Base-by-base conservation (phyloP, 345 rosid genomes). In the Erysimum cheiranthoides region DNA sequence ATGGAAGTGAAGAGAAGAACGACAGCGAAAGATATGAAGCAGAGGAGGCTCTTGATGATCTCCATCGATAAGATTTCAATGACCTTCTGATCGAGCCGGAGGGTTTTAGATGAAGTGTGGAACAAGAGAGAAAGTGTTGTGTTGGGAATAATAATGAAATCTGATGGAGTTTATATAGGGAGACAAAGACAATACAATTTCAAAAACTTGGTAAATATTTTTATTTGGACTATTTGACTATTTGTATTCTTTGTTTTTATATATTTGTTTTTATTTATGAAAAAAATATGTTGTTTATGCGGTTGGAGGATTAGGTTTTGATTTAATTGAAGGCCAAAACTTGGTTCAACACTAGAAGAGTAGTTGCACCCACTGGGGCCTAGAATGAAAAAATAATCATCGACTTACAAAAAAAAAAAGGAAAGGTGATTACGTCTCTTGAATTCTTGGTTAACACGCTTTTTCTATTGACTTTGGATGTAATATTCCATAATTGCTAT, bases 361-460 rank as follows among this genome's bases (percentile, higher is more conserved):
- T 78, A 18, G 81, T 78, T 78, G 77, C 81, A 78, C 81, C 81
- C 81, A 78, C 81, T 78, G 73, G 77, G 77, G 52, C 81, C 73
- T 59, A 40, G 21, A 11, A 13, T 45, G n/a, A 39, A 39, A 61
- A 6, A 14, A 12, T 6, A 61, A 54, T 63, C 13, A 31, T 53
- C 60, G 31, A 42, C 59, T 68, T 39, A 12, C 31, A 12, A 66
- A 67, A 64, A 39, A 35, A 73, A 7, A n/a, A 21, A 21, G 34
- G 68, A 61, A 61, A 53, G 12, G 77, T 71, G 68, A 78, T 66
- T 78, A 78, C 81, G 77, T 71, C 73, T 78, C 77, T 72, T 66
- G 27, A 78, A 72, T 72, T 66, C 77, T 66, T 78, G 65, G 14
- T 72, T 66, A 49, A 72, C 77, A 78, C 81, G 81, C 21, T 65